Percentiles rank a stretch among this genome's conserved stretches.
These are phyloP conservation scores for Cladosporium sp. DNA, from an alignment of 2,329 filamentous ascomycete genomes.

Conservation along the genomic window DNA sequence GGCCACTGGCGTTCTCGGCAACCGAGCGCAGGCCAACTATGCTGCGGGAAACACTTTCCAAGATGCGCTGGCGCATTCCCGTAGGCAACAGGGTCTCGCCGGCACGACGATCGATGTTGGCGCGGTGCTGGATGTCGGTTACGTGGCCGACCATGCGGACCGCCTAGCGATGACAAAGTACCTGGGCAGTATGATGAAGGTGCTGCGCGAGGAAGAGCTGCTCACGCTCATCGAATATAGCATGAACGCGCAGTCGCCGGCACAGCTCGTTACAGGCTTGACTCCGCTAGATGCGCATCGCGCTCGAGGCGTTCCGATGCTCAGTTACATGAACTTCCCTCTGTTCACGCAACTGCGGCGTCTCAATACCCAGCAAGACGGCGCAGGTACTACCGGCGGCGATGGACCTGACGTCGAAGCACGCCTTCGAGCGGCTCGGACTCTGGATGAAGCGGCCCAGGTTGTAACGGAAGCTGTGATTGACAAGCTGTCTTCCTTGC, in stretches of 20 bases:
- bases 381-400: neutral
- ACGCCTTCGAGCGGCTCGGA: neutral
- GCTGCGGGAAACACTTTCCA: constrained; percentile 31
- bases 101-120: constrained; percentile 37
- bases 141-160: neutral
- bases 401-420: neutral
- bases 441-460: neutral
- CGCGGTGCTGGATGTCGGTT: constrained; percentile 1
- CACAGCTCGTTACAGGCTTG: constrained; percentile 3
- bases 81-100: constrained; percentile 30
- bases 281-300: neutral
- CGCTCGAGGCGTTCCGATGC: neutral
- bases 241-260: neutral
- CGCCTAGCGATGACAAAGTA: neutral
- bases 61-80: constrained; percentile 33
- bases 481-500: neutral
- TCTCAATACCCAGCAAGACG: constrained; percentile 5
- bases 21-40: constrained; percentile 31
- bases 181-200: constrained; percentile 3
- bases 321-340: neutral
- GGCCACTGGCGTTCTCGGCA: constrained; percentile 29
- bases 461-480: neutral
- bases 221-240: neutral
- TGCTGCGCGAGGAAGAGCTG: constrained; percentile 3
- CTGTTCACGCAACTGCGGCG: neutral